Evolutionary conservation across 164 flowering plant genomes (phyloP), one percentile per base, ranked within the genome.

Genomic region (Brasenia schreberi): DNA sequence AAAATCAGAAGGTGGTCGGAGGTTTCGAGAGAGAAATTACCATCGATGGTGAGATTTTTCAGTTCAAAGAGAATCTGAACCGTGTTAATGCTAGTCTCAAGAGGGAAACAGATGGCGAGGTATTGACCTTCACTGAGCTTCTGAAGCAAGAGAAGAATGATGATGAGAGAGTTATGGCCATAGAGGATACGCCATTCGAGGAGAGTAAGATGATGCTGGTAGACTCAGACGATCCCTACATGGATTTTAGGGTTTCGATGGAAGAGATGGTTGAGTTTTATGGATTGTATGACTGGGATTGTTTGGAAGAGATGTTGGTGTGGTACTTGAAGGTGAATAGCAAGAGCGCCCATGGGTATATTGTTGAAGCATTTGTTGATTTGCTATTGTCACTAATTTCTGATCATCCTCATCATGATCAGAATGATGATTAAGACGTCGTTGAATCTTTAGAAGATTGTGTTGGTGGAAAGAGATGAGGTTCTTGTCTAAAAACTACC

Each of bases 181-280:
- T 18, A 9, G 33, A 61, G 63, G 63, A 61, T 4, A 61, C 69
- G 7, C 71, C 76, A 5, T 79, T 81, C 42, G 74, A 81, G 68
- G 88, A 87, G 59, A 83, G 88, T 59, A 75, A 81, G 64, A 81
- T 72, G 17, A 42, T 85, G 77, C 74, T 87, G 1, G 72, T 89
- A 83, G 95, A 88, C 18, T 92, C 98, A 0, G 68, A 64, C 7
- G 83, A 92, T 58, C 98, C 98, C 5, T 82, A 77, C 64, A 62
- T 59, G 68, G 98, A 92, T 73, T 92, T 92, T 63, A 74, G 80
- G 73, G 72, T 66, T 43, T 92, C 97, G 2, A 92, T 92, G 98
- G 83, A 81, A 71, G 96, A 90, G 69, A 89, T 89, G 95, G 90
- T 85, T 73, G 87, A 86, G 74, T 88, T 85, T 58, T 81, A 82